Base-by-base conservation (phyloP, 2,329 filamentous ascomycete species). In the Microdochium nivale region DNA sequence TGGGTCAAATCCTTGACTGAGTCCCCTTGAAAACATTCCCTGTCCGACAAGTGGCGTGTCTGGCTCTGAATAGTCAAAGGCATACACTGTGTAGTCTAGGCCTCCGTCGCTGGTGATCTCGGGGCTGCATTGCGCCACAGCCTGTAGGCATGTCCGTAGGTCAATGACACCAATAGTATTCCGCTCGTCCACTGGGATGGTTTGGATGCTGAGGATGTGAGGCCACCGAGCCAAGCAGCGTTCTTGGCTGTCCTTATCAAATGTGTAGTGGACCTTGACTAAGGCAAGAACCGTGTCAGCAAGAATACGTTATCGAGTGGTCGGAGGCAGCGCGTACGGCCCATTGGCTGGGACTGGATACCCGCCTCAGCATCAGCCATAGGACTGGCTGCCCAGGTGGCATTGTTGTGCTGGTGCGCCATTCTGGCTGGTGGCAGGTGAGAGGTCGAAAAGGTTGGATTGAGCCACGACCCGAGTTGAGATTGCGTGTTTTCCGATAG, bases 181-280 rank as follows among this genome's bases (percentile, higher is more conserved):
- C 54, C 77, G 79, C 53, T 95, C 88, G 65, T 96, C 89, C 55
- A 97, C 72, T 24, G 83, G 79, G 14, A 95, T 80, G 2, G 90
- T 89, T 61, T 90, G 89, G 35, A 96, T 83, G 50, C 87, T 79
- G 53, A 96, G 76, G 16, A 86, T 78, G 53, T 92, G 85, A 19
- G 89, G 87, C 75, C 89, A 86, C 62, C 92, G 82, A 54, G 92
- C 91, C 49, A 99, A 78, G 69, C 90, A 96, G 65, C 92, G 91
- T 57, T 90, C 86, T 70, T 90, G 90, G 71, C 83, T 86, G 59
- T 92, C 86, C 64, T 86, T 84, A 67, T 97, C 91, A 71, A 97
- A 96, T 30, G 90, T 96, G 71, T 97, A 99, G 55, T 95, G 84
- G 49, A 97, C 87, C 77, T 97, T 97, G 69, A 97, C 91, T 95